Conservation (phyloP, 2,329 filamentous ascomycete genomes). For the Decorospora gaudefroyi region DNA sequence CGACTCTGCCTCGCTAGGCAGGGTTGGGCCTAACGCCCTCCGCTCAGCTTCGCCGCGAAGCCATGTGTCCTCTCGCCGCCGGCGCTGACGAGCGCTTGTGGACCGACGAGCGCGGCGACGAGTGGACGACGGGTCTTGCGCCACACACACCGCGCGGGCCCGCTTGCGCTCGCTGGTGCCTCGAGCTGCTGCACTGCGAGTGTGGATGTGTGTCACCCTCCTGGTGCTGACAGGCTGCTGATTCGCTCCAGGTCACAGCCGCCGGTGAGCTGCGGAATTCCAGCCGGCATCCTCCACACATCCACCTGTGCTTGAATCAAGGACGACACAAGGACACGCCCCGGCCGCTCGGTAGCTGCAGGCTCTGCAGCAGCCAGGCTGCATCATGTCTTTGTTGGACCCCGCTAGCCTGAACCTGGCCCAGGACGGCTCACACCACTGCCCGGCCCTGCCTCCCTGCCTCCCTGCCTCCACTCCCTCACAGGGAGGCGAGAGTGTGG, state of each 20-base stretch:
- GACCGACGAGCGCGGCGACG: conserved; percentile 16
- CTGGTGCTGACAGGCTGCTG: conserved; percentile 19
- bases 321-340: conserved; percentile 32
- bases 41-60: conserved; percentile 36
- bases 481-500: too few species aligned
- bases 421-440: conserved; percentile 25
- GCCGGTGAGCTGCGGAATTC: conserved; percentile 29
- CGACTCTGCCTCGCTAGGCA: conserved; percentile 24
- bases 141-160: conserved; percentile 21
- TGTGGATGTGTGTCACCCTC: conserved; percentile 38
- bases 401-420: conserved; percentile 19
- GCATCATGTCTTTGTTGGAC: conserved; percentile 31
- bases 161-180: conserved; percentile 17
- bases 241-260: conserved; percentile 30
- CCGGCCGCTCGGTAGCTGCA: conserved; percentile 30
- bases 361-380: too few species aligned
- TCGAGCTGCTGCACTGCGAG: conserved; percentile 39
- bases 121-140: conserved; percentile 18
- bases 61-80: conserved; percentile 27
- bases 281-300: conserved; percentile 31
- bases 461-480: conserved; percentile 34
- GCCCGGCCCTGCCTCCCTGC: conserved; percentile 27
- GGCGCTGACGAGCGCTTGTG: conserved; percentile 32
- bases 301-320: too few species aligned
- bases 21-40: conserved; percentile 21